Conservation (phyloP, 805 yeast genomes). For the Schwanniomyces pseudopolymorphus region DNA sequence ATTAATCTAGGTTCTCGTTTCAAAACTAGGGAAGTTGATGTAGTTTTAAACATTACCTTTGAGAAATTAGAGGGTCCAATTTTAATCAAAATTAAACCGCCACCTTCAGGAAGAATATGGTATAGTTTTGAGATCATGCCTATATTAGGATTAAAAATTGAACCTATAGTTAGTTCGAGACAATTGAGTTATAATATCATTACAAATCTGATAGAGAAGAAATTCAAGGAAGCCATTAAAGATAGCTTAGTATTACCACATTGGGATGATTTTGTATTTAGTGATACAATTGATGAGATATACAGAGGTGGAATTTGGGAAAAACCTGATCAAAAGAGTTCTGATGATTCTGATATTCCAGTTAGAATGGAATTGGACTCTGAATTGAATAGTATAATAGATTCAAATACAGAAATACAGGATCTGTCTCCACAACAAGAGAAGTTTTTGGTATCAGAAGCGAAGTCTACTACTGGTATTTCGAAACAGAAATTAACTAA, state of each 20-base stretch:
- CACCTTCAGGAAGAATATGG: slow-evolving; percentile 92
- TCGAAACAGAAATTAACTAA: slow-evolving; percentile 18
- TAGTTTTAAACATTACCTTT: slow-evolving; percentile 68
- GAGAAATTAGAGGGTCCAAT: slow-evolving; percentile 73
- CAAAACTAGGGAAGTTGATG: slow-evolving; percentile 71
- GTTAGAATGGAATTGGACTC: neutral
- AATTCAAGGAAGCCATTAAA: slow-evolving; percentile 73
- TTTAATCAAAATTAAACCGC: slow-evolving; percentile 71
- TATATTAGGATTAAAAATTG: slow-evolving; percentile 67
- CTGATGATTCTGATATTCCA: neutral
- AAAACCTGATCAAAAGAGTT: slow-evolving; percentile 15
- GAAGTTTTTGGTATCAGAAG: neutral
- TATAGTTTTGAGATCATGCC: slow-evolving; percentile 85
- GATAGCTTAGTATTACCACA: slow-evolving; percentile 82
- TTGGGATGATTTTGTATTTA: slow-evolving; percentile 85
- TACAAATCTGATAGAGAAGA: slow-evolving; percentile 75
- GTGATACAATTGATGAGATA: slow-evolving; percentile 61
- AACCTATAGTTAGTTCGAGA: slow-evolving; percentile 88
- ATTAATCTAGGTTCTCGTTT: slow-evolving; percentile 75
- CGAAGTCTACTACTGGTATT: neutral
- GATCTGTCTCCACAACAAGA: neutral
- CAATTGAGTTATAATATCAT: slow-evolving; percentile 75
- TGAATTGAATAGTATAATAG: neutral
- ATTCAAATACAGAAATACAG: neutral
- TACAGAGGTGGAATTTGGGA: slow-evolving; percentile 97